These are phyloP conservation scores for Nannochloropsis limnetica DNA, from an alignment of 352 stramenopile species.

Conservation along the genomic window DNA sequence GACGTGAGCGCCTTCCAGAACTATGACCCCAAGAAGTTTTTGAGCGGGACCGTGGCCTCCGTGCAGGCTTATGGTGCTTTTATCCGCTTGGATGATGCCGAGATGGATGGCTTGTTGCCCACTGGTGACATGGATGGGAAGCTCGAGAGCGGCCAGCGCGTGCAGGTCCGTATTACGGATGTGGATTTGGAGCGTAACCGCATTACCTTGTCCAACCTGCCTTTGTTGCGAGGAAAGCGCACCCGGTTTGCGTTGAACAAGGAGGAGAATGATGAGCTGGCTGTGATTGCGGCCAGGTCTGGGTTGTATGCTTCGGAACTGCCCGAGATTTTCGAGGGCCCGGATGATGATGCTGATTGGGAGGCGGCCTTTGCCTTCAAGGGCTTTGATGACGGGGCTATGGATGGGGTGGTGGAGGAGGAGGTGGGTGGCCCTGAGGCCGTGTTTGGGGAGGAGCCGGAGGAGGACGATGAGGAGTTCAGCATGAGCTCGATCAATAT, in stretches of 20 bases:
- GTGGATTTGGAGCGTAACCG: background rate
- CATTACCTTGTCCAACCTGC: constrained; percentile 11
- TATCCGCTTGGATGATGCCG: background rate
- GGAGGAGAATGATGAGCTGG: constrained; percentile 9
- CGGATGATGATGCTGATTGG: background rate
- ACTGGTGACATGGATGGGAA: constrained; percentile 9
- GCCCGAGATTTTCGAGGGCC: background rate
- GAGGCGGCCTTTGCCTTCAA: constrained; percentile 14
- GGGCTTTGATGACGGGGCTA: background rate
- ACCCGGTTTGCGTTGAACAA: constrained; percentile 20
- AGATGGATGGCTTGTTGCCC: background rate
- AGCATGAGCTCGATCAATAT: constrained; percentile 16
- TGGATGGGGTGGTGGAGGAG: background rate
- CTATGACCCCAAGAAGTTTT: constrained; percentile 31
- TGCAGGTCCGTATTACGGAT: constrained; percentile 10
- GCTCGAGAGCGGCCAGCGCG: background rate
- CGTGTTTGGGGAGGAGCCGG: background rate
- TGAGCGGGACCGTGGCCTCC: background rate
- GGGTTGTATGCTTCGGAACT: background rate
- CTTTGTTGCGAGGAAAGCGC: background rate
- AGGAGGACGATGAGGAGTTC: constrained; percentile 25
- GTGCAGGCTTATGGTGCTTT: constrained; percentile 23
- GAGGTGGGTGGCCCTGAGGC: background rate
- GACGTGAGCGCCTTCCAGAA: background rate
- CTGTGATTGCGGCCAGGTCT: background rate